phyloP scores from a whole-genome alignment of 139 green algal species.

The Zygnema circumcarinatum region DNA sequence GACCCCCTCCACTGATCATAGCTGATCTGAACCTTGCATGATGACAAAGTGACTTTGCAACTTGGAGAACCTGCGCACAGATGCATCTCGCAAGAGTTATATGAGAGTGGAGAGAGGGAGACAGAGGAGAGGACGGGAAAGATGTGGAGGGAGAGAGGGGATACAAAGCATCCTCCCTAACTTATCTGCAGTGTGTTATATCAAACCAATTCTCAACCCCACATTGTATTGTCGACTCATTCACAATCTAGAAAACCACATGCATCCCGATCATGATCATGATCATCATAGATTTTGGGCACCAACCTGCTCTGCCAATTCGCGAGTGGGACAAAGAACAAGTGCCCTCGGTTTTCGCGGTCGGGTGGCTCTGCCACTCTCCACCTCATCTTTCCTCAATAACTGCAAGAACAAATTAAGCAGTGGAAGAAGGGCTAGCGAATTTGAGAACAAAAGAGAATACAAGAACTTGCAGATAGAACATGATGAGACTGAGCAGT shows the following conservation, averaged over 20 bases:
- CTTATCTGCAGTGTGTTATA: not conserved
- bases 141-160: too few relatives aligned
- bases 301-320: constrained; percentile 79
- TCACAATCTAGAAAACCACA: too few relatives aligned
- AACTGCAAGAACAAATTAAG: constrained; percentile 63
- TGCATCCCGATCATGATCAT: too few relatives aligned
- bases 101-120: too few relatives aligned
- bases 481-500: too few relatives aligned
- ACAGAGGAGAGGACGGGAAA: too few relatives aligned
- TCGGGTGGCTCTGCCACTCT: constrained; percentile 55
- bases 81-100: not conserved
- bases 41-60: constrained; percentile 87
- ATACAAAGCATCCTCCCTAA: too few relatives aligned
- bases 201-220: constrained; percentile 6
- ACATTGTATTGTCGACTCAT: too few relatives aligned
- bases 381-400: constrained; percentile 68
- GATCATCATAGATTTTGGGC: too few relatives aligned
- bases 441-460: not conserved
- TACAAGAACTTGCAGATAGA: too few relatives aligned
- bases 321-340: constrained; percentile 75
- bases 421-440: not conserved
- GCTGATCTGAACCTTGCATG: constrained; percentile 80
- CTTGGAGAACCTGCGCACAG: constrained; percentile 75
- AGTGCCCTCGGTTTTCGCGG: constrained; percentile 79
- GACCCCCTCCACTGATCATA: constrained; percentile 52